These are phyloP conservation scores for Nepenthes alata DNA, from an alignment of 179 eudicot genomes.

Conservation along the genomic window DNA sequence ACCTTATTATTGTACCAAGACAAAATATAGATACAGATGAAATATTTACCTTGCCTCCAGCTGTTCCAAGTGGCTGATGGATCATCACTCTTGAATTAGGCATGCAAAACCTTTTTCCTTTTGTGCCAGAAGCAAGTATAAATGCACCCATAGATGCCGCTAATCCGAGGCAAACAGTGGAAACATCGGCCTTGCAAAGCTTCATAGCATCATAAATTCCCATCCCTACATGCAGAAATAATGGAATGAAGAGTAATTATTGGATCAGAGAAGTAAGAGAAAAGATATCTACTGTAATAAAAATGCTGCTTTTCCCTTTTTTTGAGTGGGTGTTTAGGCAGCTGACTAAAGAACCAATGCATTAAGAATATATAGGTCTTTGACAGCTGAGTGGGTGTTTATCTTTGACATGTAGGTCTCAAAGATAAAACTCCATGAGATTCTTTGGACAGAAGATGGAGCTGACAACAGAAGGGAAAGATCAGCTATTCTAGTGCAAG, in stretches of 20 bases:
- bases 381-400: too few species aligned
- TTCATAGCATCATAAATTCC: conserved; percentile 98
- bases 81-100: conserved; percentile 91
- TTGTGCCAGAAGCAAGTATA: conserved; percentile 83
- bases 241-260: neutral
- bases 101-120: conserved; percentile 94
- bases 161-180: conserved; percentile 75
- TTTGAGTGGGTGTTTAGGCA: too few species aligned
- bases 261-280: neutral
- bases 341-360: too few species aligned
- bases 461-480: too few species aligned
- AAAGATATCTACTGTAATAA: neutral
- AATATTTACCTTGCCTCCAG: conserved; percentile 51
- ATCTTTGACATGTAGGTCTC: too few species aligned
- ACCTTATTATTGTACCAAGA: too few species aligned
- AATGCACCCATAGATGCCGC: conserved; percentile 99
- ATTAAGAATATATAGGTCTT: too few species aligned
- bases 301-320: neutral
- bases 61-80: conserved; percentile 63
- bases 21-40: too few species aligned
- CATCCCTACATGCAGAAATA: conserved; percentile 43
- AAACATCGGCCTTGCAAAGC: conserved; percentile 87
- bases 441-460: too few species aligned
- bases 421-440: too few species aligned
- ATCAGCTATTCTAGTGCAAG: too few species aligned